These are phyloP conservation scores for Aureobasidium lini DNA, from an alignment of 2,329 filamentous ascomycete species.

Conservation along the genomic window DNA sequence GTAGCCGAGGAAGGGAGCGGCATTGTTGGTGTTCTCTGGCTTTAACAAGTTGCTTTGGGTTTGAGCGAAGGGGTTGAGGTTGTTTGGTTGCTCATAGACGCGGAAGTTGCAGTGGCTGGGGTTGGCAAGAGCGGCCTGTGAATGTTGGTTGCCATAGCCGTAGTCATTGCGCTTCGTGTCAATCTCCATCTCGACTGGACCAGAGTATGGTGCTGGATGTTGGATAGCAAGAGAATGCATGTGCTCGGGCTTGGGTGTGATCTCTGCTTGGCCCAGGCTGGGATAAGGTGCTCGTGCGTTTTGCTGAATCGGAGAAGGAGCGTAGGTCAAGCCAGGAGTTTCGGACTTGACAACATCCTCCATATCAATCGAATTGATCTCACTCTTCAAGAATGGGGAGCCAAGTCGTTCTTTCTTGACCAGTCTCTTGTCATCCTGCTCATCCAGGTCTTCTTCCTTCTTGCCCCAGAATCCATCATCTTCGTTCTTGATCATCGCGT, in stretches of 20 bases:
- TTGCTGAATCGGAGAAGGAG: neutral
- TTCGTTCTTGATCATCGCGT: neutral
- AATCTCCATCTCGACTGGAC: neutral
- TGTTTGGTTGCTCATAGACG: neutral
- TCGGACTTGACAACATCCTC: neutral
- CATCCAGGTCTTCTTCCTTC: neutral
- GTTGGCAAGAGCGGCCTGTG: neutral
- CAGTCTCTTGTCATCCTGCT: neutral
- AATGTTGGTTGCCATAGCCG: neutral
- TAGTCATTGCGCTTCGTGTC: neutral
- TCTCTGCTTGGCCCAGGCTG: neutral
- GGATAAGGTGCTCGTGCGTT: neutral
- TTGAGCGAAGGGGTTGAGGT: neutral
- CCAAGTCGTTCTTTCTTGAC: neutral
- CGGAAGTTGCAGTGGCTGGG: neutral
- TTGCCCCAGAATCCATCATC: neutral
- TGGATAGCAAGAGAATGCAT: neutral
- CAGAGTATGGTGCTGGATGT: neutral
- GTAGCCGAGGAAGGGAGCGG: neutral
- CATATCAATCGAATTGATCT: neutral
- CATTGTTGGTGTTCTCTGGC: neutral
- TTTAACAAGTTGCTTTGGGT: neutral
- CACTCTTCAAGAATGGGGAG: neutral
- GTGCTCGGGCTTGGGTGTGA: neutral
- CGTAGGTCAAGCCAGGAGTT: neutral